Conservation (phyloP, 352 stramenopile genomes). For the Pythium brassicae region DNA sequence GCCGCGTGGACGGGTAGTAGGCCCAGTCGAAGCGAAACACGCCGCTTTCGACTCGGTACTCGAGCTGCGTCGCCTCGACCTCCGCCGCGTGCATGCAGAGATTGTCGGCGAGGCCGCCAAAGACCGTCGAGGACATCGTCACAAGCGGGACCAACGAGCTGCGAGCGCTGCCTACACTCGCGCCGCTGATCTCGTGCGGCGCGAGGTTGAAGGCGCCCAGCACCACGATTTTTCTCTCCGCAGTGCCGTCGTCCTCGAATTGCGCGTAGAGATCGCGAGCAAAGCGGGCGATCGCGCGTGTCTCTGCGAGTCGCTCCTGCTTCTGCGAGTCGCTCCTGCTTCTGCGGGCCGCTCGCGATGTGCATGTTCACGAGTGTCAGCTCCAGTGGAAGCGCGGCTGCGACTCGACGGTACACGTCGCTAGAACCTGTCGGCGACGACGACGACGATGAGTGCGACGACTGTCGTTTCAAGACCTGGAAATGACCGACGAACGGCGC, state of each 20-base stretch:
- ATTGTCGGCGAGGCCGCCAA: conserved; percentile 63
- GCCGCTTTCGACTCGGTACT: conserved; percentile 28
- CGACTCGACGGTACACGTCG: not conserved
- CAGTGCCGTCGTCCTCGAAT: conserved; percentile 4
- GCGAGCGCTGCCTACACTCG: conserved; percentile 14
- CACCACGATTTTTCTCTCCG: conserved; percentile 30
- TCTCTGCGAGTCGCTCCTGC: conserved; percentile 23
- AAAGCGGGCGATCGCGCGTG: conserved; percentile 32
- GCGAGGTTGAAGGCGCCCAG: conserved; percentile 69
- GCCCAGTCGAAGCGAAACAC: conserved; percentile 60
- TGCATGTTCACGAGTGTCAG: conserved; percentile 51
- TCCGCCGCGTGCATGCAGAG: conserved; percentile 40
- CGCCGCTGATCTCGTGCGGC: conserved; percentile 32
- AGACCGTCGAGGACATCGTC: conserved; percentile 47
- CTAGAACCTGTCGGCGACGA: not conserved
- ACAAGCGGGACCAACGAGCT: conserved; percentile 29
- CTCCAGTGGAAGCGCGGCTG: conserved; percentile 17
- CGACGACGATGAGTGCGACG: not conserved
- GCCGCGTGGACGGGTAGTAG: conserved; percentile 42
- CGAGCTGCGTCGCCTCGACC: conserved; percentile 6
- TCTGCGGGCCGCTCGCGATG: conserved; percentile 40
- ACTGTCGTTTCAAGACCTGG: conserved; percentile 3
- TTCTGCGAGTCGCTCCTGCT: conserved; percentile 24
- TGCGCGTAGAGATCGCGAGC: conserved; percentile 14
- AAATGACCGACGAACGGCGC: conserved; percentile 49